Evolutionary conservation across 2,329 filamentous ascomycete species (phyloP).

Genomic region (Macrophomina pseudophaseolina): DNA sequence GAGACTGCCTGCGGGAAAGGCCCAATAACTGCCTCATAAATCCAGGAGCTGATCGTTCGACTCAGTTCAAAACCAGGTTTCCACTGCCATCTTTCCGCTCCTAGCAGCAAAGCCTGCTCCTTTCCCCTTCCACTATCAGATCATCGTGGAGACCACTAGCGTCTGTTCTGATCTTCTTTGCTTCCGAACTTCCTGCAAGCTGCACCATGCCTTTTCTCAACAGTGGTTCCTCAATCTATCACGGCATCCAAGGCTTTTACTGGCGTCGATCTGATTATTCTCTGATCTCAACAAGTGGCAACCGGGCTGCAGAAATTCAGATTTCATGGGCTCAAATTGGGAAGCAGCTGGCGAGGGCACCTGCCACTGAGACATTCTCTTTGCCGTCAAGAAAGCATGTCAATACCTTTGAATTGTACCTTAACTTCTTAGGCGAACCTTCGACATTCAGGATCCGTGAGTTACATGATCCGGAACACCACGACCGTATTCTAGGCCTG

Average conservation of each 20-base stretch:
- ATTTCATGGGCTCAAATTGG: constrained; percentile 1
- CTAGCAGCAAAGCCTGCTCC: neutral
- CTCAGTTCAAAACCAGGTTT: neutral
- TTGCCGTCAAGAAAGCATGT: constrained; percentile 1
- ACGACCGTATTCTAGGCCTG: constrained; percentile 5
- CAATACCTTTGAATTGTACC: neutral
- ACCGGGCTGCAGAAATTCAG: neutral
- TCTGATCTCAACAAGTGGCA: constrained; percentile 36
- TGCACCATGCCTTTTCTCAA: constrained; percentile 38
- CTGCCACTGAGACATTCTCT: neutral
- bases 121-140: neutral
- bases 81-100: neutral
- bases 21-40: constrained; percentile 2
- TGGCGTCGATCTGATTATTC: constrained; percentile 35
- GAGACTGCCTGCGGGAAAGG: neutral
- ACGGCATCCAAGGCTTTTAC: constrained; percentile 38
- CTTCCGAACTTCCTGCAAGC: neutral
- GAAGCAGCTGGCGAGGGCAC: neutral
- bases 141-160: neutral
- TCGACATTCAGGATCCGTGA: neutral
- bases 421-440: neutral
- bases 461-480: neutral
- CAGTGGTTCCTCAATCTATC: constrained; percentile 37
- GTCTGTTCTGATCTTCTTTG: too few relatives aligned
- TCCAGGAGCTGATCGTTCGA: neutral